These are phyloP conservation scores for Suillus discolor DNA, from an alignment of 768 basidiomycete species.

Conservation along the genomic window DNA sequence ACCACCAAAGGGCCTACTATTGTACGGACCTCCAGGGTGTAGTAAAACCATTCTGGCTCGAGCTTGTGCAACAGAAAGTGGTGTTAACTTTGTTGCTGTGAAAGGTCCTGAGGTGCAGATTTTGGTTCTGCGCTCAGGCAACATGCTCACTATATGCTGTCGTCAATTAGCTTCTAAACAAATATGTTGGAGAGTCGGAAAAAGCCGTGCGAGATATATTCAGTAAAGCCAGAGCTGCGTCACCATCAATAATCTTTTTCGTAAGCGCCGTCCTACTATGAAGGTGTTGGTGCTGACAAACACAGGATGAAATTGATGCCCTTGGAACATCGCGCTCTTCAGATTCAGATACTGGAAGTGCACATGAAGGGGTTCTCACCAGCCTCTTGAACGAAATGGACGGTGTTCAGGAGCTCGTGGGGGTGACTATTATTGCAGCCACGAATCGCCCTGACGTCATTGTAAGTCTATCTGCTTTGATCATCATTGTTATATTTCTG, in stretches of 20 bases:
- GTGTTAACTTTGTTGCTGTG: constrained; percentile 94
- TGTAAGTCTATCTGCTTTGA: constrained; percentile 45
- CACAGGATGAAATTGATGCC: constrained; percentile 95
- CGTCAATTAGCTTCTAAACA: constrained; percentile 79
- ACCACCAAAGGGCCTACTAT: constrained; percentile 85
- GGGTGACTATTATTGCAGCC: constrained; percentile 95
- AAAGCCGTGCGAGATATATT: constrained; percentile 94
- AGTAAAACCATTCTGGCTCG: constrained; percentile 93
- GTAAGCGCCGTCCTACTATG: constrained; percentile 46
- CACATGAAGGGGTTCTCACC: constrained; percentile 88
- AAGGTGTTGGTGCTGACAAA: neutral
- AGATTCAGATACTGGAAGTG: constrained; percentile 51
- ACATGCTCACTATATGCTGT: neutral
- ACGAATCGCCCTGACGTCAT: constrained; percentile 96
- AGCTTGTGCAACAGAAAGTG: constrained; percentile 91
- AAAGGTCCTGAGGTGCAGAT: constrained; percentile 90
- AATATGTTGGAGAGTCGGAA: constrained; percentile 98
- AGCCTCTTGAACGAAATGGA: constrained; percentile 98
- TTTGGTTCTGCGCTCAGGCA: neutral
- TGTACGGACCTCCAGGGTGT: constrained; percentile 98
- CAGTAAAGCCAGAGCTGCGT: constrained; percentile 89
- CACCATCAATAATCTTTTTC: constrained; percentile 96
- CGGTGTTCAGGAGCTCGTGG: constrained; percentile 91
- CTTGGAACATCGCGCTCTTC: constrained; percentile 75
- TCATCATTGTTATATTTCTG: neutral